phyloP scores from a whole-genome alignment of 2,329 filamentous ascomycete genomes.

The Paramyrothecium sp. region DNA sequence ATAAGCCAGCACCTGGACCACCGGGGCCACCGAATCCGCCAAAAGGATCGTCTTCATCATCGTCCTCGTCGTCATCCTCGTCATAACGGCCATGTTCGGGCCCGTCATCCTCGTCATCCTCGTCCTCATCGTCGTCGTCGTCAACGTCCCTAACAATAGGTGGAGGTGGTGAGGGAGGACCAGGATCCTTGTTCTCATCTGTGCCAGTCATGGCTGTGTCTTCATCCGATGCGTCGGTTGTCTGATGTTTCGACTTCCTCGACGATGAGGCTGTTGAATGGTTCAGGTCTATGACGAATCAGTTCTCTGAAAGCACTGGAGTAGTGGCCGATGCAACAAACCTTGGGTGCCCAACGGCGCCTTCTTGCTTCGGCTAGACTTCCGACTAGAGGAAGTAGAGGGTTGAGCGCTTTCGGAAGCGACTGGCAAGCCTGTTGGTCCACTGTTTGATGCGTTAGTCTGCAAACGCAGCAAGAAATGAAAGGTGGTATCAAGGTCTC shows the following conservation, averaged over 20 bases:
- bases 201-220: conserved; percentile 72
- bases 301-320: conserved; percentile 4
- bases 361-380: conserved; percentile 72
- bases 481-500: not conserved
- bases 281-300: conserved; percentile 26
- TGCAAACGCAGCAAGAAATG: too few relatives aligned
- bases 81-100: conserved; percentile 45
- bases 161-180: conserved; percentile 38
- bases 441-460: conserved; percentile 5
- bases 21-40: conserved; percentile 67
- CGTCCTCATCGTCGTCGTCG: conserved; percentile 39
- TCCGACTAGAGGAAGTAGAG: conserved; percentile 67
- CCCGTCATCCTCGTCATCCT: conserved; percentile 38
- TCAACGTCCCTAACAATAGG: conserved; percentile 36
- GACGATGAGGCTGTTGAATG: conserved; percentile 35
- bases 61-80: conserved; percentile 59
- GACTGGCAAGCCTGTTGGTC: conserved; percentile 53
- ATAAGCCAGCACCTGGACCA: conserved; percentile 63
- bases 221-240: conserved; percentile 51
- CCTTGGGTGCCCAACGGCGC: conserved; percentile 43
- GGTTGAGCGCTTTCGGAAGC: conserved; percentile 56
- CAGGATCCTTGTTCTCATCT: conserved; percentile 49
- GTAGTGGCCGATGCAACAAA: conserved; percentile 20
- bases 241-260: conserved; percentile 53
- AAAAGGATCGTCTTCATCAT: conserved; percentile 66